These are phyloP conservation scores for Xylaria grammica DNA, from an alignment of 495 filamentous ascomycete species.

Conservation along the genomic window DNA sequence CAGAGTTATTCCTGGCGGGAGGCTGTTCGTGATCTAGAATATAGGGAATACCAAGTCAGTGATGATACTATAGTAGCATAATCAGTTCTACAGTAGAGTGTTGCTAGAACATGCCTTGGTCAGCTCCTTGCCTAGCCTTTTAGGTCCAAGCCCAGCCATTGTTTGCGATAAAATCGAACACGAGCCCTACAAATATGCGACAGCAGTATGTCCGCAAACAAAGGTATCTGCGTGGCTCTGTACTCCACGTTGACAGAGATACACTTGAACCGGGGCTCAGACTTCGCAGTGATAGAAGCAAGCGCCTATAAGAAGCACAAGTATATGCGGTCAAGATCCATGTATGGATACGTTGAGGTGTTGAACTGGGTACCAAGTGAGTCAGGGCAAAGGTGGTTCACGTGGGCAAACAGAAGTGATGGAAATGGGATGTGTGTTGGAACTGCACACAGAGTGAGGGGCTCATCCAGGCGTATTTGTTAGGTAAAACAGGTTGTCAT, in stretches of 20 bases:
- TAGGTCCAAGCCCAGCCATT: constrained; percentile 54
- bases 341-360: constrained; percentile 10
- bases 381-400: constrained; percentile 10
- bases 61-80: neutral
- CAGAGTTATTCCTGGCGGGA: constrained; percentile 77
- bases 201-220: constrained; percentile 1
- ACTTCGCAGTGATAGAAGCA: neutral
- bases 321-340: constrained; percentile 16
- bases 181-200: constrained; percentile 4
- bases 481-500: constrained; percentile 7
- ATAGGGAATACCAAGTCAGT: constrained; percentile 22
- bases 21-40: constrained; percentile 55
- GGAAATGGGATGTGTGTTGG: constrained; percentile 11
- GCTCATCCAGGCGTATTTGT: neutral
- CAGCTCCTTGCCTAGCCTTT: constrained; percentile 58
- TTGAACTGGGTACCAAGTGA: neutral
- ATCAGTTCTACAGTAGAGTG: neutral
- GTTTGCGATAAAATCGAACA: constrained; percentile 17
- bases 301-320: constrained; percentile 20
- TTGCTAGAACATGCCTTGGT: constrained; percentile 46
- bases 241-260: neutral
- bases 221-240: neutral
- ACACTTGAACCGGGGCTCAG: neutral
- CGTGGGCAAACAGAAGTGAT: constrained; percentile 15
- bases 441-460: constrained; percentile 10